Evolutionary conservation across 495 filamentous ascomycete species (phyloP).

Genomic region (Penicillium fimorum): DNA sequence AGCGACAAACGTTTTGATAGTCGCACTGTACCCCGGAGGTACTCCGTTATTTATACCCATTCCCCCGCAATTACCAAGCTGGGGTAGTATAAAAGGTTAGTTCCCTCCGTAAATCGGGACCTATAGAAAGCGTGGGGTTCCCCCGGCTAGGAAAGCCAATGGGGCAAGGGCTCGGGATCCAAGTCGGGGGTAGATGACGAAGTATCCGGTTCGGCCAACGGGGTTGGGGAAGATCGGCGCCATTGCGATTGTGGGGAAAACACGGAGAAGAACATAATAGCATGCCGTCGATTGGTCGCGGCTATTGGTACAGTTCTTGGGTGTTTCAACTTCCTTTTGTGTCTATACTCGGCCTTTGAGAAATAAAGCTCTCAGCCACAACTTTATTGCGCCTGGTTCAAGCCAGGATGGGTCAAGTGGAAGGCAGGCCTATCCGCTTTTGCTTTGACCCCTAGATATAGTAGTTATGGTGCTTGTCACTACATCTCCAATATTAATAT

Average conservation of each 20-base stretch:
- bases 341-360: conserved; percentile 6
- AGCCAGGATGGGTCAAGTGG: not conserved
- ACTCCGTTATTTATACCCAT: not conserved
- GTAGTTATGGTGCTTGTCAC: not conserved
- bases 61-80: not conserved
- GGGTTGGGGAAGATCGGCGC: conserved; percentile 9
- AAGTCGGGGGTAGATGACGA: conserved; percentile 3
- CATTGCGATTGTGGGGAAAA: conserved; percentile 5
- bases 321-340: not conserved
- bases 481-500: not conserved
- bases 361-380: not conserved
- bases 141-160: not conserved
- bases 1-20: not conserved
- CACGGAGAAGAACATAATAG: not conserved
- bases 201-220: not conserved
- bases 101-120: not conserved
- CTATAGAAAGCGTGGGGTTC: not conserved
- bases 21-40: not conserved
- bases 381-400: not conserved
- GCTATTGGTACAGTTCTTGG: not conserved
- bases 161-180: not conserved
- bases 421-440: not conserved
- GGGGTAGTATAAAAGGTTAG: not conserved
- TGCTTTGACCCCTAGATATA: not conserved
- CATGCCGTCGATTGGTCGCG: conserved; percentile 3